These are phyloP conservation scores for Clitopilus passeckerianus DNA, from an alignment of 768 basidiomycete genomes.

Conservation along the genomic window DNA sequence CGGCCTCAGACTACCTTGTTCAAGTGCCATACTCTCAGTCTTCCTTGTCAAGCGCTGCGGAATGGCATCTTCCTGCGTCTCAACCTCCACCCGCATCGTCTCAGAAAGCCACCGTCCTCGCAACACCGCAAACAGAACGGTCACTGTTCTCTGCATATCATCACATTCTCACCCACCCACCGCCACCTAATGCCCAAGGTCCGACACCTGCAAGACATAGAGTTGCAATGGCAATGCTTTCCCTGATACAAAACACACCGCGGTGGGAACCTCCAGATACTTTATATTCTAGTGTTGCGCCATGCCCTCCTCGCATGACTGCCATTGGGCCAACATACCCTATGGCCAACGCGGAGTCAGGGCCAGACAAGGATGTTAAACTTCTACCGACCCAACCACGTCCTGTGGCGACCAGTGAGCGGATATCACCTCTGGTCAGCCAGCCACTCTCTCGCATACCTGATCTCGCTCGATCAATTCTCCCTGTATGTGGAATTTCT, in stretches of 20 bases:
- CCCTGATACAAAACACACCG: constrained; percentile 47
- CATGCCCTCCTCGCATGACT: constrained; percentile 57
- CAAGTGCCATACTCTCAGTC: constrained; percentile 75
- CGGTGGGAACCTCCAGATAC: constrained; percentile 71
- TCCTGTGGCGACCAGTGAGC: constrained; percentile 37
- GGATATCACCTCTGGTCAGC: constrained; percentile 59
- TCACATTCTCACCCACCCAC: constrained; percentile 70
- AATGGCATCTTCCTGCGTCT: constrained; percentile 64
- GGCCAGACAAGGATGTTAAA: constrained; percentile 39
- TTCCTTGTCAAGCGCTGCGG: constrained; percentile 54
- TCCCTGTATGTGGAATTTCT: constrained; percentile 47
- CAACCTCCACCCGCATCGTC: constrained; percentile 16
- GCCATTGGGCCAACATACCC: constrained; percentile 67
- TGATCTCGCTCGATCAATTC: constrained; percentile 57
- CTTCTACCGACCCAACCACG: constrained; percentile 44
- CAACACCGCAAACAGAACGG: constrained; percentile 56
- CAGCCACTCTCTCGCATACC: constrained; percentile 64
- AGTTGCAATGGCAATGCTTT: constrained; percentile 68
- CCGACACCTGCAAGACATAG: constrained; percentile 65
- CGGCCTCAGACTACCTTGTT: constrained; percentile 63
- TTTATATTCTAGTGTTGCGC: constrained; percentile 52
- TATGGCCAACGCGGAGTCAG: constrained; percentile 33
- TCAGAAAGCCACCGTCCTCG: constrained; percentile 15
- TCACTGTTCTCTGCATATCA: constrained; percentile 69
- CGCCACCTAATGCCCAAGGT: constrained; percentile 38